Conservation (phyloP, 2,329 filamentous ascomycete genomes). For the Cordyceps cateniannulata region DNA sequence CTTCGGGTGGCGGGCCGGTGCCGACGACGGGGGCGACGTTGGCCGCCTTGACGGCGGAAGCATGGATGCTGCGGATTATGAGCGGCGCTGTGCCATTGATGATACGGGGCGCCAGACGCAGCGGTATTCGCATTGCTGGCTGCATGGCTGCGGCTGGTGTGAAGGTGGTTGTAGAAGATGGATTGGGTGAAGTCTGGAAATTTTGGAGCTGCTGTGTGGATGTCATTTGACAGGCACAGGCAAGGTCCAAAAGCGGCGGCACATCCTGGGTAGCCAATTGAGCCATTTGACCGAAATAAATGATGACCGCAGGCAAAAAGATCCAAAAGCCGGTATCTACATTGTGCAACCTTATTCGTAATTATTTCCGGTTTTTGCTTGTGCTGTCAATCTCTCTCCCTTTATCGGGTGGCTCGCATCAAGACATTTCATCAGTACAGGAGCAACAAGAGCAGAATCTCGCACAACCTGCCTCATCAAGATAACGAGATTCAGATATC, state of each 20-base stretch:
- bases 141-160: conserved; percentile 31
- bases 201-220: conserved; percentile 7
- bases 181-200: conserved; percentile 6
- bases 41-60: conserved; percentile 30
- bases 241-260: background rate
- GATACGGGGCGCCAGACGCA: conserved; percentile 28
- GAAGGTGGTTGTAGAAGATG: conserved; percentile 12
- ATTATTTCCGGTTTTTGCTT: background rate
- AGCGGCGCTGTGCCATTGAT: conserved; percentile 13
- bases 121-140: conserved; percentile 31
- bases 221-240: no score
- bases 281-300: background rate
- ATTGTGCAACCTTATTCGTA: background rate
- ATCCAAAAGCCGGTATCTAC: no score
- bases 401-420: background rate
- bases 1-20: conserved; percentile 52
- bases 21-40: conserved; percentile 47
- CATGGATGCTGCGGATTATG: conserved; percentile 26
- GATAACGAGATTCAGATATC: no score
- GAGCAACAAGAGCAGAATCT: background rate
- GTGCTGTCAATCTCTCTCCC: background rate
- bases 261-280: background rate
- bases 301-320: no score
- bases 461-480: background rate
- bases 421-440: background rate